These are phyloP conservation scores for Vigna reflexopilosa DNA, from an alignment of 306 rosid species.

Conservation along the genomic window DNA sequence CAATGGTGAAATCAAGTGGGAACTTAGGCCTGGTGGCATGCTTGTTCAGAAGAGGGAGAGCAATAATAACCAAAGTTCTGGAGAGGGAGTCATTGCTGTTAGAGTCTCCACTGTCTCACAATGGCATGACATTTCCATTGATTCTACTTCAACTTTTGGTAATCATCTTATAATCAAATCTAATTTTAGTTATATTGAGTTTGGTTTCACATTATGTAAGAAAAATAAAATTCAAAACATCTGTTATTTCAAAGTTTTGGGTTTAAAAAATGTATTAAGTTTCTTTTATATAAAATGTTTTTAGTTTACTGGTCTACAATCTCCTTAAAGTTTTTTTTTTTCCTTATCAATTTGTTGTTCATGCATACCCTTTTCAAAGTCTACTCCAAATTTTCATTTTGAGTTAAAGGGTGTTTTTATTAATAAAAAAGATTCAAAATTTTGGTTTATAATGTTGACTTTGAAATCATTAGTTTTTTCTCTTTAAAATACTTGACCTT, in stretches of 20 bases:
- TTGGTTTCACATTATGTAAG: no score
- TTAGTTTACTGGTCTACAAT: no score
- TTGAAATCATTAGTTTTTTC: no score
- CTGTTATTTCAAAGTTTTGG: no score
- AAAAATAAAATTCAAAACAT: no score
- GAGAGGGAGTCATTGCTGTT: conserved; percentile 70
- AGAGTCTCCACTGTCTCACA: conserved; percentile 82
- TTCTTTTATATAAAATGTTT: no score
- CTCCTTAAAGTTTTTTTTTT: no score
- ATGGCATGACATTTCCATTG: conserved; percentile 76
- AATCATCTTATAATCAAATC: neutral
- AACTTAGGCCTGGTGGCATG: conserved; percentile 97
- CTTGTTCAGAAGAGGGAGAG: conserved; percentile 89
- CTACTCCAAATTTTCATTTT: neutral
- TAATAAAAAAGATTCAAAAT: neutral
- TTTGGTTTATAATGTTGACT: neutral
- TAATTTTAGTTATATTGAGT: neutral
- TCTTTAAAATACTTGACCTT: no score
- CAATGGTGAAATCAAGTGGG: conserved; percentile 81
- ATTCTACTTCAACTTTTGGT: conserved; percentile 92
- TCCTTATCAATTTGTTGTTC: no score
- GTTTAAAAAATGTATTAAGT: no score
- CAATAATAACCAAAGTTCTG: conserved; percentile 38
- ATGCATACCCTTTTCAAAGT: no score
- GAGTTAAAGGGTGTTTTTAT: neutral